Evolutionary conservation across 768 basidiomycete genomes (phyloP), one percentile per base, ranked within the genome.

Genomic region (Mycena belliarum): DNA sequence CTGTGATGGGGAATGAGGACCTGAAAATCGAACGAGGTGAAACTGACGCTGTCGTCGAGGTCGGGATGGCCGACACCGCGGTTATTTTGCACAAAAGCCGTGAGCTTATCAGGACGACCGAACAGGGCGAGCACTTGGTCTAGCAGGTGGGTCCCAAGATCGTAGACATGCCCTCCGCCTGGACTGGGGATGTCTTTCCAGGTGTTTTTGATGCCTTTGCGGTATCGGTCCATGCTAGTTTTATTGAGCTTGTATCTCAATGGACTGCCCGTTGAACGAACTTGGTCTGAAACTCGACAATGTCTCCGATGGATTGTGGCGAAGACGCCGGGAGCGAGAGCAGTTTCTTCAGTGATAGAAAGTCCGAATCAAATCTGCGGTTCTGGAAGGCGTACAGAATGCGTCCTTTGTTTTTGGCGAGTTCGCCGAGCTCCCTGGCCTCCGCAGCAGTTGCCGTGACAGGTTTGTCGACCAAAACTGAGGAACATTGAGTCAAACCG

Each of bases 401-500:
- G 25, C 87, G 75, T 18, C 78, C 75, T 65, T 87, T 87, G 12
- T 77, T 69, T 58, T 74, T 77, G 4, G 90, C 88, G 41, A 91
- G 72, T 14, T 70, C 69, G 15, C 79, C 81, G 26, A 93, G 82
- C 59, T 87, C 84, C 50, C 69, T 72, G 5, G 88, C 88, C 65
- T 91, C 78, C 16, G 72, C 69, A 1, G 72, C 73, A 2, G 83
- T 86, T 4, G 88, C 77, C 3, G 87, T 84, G 18, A 91, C 79
- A 5, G 91, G 91, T 68, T 93, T 93, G 66, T 92, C 91, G 35
- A 92, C 86, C 38, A 92, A 83, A 18, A 89, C 90, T 88, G 56
- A 20, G 14, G 25, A 28, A n/a, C n/a, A n/a, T n/a, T n/a, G n/a
- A n/a, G n/a, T n/a, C n/a, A n/a, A n/a, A n/a, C n/a, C n/a, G n/a